phyloP scores from a whole-genome alignment of 2,329 filamentous ascomycete genomes.

The Helminthosporium solani region DNA sequence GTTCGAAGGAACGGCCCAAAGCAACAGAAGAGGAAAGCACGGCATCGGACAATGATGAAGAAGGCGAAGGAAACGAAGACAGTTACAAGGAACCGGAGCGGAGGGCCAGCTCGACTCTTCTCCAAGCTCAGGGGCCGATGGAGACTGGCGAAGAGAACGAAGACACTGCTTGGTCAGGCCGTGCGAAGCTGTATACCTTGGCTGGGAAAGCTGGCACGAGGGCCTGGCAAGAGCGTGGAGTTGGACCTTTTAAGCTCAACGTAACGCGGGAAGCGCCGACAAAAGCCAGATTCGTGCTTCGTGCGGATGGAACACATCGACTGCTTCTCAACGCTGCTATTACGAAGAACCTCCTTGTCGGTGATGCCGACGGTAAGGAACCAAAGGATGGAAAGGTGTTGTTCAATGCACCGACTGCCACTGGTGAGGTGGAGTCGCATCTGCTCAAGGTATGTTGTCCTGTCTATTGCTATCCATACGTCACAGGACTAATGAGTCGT shows the following conservation, averaged over 20 bases:
- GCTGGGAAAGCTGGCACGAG: constrained; percentile 55
- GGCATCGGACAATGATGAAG: constrained; percentile 22
- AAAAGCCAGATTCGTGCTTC: constrained; percentile 76
- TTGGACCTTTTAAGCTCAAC: constrained; percentile 83
- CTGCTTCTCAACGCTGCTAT: constrained; percentile 85
- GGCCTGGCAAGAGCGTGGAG: constrained; percentile 87
- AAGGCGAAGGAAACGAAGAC: constrained; percentile 49
- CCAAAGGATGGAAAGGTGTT: constrained; percentile 70
- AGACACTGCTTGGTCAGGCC: constrained; percentile 69
- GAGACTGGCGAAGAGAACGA: constrained; percentile 89
- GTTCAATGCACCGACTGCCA: constrained; percentile 58
- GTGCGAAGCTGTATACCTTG: constrained; percentile 83
- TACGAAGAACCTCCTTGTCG: constrained; percentile 75
- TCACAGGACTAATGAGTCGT: constrained; percentile 3
- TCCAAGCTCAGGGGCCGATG: constrained; percentile 66
- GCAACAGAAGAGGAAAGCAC: constrained; percentile 52
- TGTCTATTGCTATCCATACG: not conserved
- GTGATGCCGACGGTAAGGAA: constrained; percentile 62
- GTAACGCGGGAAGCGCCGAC: constrained; percentile 38
- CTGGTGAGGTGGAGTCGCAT: constrained; percentile 55
- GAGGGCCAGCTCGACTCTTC: constrained; percentile 45
- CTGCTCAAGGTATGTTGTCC: constrained; percentile 56
- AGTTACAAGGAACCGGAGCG: constrained; percentile 35
- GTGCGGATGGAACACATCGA: constrained; percentile 83
- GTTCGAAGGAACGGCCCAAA: constrained; percentile 61